Evolutionary conservation across 2,329 filamentous ascomycete species (phyloP).

Genomic region (Sclerotinia subarctica): DNA sequence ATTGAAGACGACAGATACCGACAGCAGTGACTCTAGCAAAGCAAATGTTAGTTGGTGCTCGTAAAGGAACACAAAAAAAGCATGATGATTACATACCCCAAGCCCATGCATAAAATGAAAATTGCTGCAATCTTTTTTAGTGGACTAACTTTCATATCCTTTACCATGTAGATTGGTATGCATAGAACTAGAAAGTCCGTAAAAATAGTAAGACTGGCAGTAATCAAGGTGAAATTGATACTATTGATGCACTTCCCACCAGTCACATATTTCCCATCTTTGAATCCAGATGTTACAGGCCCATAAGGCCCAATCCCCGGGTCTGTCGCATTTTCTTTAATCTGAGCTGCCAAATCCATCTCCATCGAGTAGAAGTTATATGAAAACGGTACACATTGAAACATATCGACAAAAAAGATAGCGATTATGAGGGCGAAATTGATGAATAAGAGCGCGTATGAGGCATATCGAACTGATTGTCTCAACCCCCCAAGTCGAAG

Average conservation of each 20-base stretch:
- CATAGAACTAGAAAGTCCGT: slow-evolving; percentile 28
- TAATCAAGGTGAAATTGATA: slow-evolving; percentile 24
- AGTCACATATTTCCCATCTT: slow-evolving; percentile 24
- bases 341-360: slow-evolving; percentile 22
- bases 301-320: slow-evolving; percentile 12
- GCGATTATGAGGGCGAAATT: slow-evolving; percentile 39
- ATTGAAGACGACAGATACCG: slow-evolving; percentile 23
- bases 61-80: background rate
- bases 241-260: slow-evolving; percentile 27
- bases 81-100: slow-evolving; percentile 18
- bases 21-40: slow-evolving; percentile 26
- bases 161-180: slow-evolving; percentile 29
- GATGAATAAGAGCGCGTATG: slow-evolving; percentile 20
- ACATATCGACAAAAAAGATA: slow-evolving; percentile 41
- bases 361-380: slow-evolving; percentile 21
- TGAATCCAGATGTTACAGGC: slow-evolving; percentile 21
- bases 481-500: slow-evolving; percentile 42
- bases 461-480: slow-evolving; percentile 15
- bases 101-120: slow-evolving; percentile 21
- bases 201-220: slow-evolving; percentile 27
- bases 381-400: slow-evolving; percentile 39
- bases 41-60: background rate
- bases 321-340: slow-evolving; percentile 16
- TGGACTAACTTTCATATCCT: slow-evolving; percentile 24
- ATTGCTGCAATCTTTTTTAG: slow-evolving; percentile 26